Evolutionary conservation across 1,284 basidiomycete species (phyloP).

Genomic region (Ganoderma resinaceum): DNA sequence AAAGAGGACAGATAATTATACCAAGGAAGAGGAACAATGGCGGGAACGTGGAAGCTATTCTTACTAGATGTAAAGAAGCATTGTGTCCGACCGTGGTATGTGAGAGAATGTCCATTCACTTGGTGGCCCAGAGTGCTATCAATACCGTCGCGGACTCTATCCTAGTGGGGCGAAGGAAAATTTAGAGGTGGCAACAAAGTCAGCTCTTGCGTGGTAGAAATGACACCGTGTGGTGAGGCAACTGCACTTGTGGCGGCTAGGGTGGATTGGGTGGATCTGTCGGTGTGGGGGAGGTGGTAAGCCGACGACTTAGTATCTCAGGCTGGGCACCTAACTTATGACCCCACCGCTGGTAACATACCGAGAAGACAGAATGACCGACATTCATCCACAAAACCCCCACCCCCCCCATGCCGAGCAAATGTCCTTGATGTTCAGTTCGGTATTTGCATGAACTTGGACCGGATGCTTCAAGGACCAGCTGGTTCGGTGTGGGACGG

Average conservation of each 20-base stretch:
- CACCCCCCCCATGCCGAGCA: background rate
- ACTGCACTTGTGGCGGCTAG: background rate
- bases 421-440: background rate
- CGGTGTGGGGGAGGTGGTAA: background rate
- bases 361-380: background rate
- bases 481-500: background rate
- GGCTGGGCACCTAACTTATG: background rate
- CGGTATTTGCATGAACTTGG: background rate
- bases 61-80: conserved; percentile 7
- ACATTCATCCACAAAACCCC: background rate
- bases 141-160: background rate
- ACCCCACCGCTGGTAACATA: too few species aligned
- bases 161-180: background rate
- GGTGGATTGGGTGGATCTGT: background rate
- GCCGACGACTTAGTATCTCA: too few species aligned
- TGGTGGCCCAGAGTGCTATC: background rate
- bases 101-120: background rate
- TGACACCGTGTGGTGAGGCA: background rate
- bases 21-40: background rate
- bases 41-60: background rate
- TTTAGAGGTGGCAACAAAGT: background rate
- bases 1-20: background rate
- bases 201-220: background rate
- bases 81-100: background rate
- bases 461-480: background rate